phyloP scores from a whole-genome alignment of 2,329 filamentous ascomycete genomes.

The Colletotrichum cuscutae region DNA sequence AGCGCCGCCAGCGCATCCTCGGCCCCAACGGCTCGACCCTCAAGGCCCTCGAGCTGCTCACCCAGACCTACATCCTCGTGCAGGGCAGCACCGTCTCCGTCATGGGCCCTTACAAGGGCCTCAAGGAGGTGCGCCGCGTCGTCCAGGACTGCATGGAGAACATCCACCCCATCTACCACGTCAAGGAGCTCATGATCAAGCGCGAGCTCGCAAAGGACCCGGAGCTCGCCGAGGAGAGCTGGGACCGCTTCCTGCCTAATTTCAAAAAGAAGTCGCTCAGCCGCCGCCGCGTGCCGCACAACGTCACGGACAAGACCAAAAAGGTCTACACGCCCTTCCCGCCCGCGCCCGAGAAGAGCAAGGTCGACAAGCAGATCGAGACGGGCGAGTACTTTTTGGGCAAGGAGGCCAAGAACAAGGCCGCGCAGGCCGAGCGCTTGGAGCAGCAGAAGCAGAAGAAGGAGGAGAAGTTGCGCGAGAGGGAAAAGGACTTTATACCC shows the following conservation, averaged over 20 bases:
- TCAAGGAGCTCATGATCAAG: slow-evolving; percentile 86
- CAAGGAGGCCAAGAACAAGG: slow-evolving; percentile 91
- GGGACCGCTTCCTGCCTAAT: slow-evolving; percentile 95
- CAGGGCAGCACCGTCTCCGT: slow-evolving; percentile 94
- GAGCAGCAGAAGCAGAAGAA: slow-evolving; percentile 90
- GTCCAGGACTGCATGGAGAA: slow-evolving; percentile 98
- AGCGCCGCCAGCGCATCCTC: slow-evolving; percentile 90
- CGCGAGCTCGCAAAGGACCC: slow-evolving; percentile 91
- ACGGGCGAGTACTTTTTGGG: slow-evolving; percentile 95
- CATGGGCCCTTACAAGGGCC: slow-evolving; percentile 92
- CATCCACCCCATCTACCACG: slow-evolving; percentile 90
- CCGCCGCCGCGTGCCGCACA: slow-evolving; percentile 83
- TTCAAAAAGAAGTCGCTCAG: slow-evolving; percentile 94
- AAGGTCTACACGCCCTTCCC: slow-evolving; percentile 98
- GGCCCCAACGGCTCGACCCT: slow-evolving; percentile 92
- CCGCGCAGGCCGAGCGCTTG: slow-evolving; percentile 79
- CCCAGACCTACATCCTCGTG: slow-evolving; percentile 90
- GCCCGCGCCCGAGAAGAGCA: slow-evolving; percentile 97
- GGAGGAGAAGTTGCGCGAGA: slow-evolving; percentile 86
- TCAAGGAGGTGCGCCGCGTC: slow-evolving; percentile 91
- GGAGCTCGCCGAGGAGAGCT: slow-evolving; percentile 85
- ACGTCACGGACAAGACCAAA: slow-evolving; percentile 91
- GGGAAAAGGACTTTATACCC: slow-evolving; percentile 86
- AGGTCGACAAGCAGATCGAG: slow-evolving; percentile 97
- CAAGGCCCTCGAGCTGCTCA: slow-evolving; percentile 93